Evolutionary conservation across 345 rosid genomes (phyloP), one percentile per base, ranked within the genome.

Genomic region (Camelina laxa): DNA sequence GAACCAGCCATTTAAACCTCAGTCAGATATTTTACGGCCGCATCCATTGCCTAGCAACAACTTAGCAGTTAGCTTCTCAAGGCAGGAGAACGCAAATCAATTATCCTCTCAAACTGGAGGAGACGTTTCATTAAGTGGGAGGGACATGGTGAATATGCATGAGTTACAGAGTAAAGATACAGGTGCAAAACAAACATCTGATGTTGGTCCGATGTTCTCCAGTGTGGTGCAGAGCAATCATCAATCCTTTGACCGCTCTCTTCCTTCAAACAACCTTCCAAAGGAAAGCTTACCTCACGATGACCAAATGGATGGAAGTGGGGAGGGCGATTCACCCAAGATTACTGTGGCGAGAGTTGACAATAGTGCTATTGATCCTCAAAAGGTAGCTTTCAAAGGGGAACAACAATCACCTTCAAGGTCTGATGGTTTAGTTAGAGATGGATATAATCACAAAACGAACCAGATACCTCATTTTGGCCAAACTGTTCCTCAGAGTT

Each of bases 191-290:
- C 85, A 68, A 58, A 22, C 79, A 17, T 62, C 84, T 74, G 39
- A 63, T 77, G 66, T 77, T 44, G 58, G 69, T 67, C 73, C 82
- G 16, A 44, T 60, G 60, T 67, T 67, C 69, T 33, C 77, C 65
- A 71, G 75, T 54, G 59, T 78, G 67, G 70, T 75, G 22, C 88
- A 82, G 76, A 81, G 67, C 74, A 84, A 86, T 68, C 76, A 80
- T 80, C 93, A 86, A 84, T 81, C 93, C 58, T 85, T 84, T 81
- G 91, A 78, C 51, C 83, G 73, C 33, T 83, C 87, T 76, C 80
- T 87, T 76, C 80, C 80, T 59, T 85, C 87, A 53, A 84, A 76
- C 71, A 81, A 78, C 68, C 39, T 60, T 56, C 47, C 66, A 44
- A 75, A 75, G 75, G 84, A 80, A 79, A 86, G 77, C 67, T 62